Evolutionary conservation across 768 basidiomycete genomes (phyloP), one percentile per base, ranked within the genome.

Genomic region (Lyophyllum semitale): DNA sequence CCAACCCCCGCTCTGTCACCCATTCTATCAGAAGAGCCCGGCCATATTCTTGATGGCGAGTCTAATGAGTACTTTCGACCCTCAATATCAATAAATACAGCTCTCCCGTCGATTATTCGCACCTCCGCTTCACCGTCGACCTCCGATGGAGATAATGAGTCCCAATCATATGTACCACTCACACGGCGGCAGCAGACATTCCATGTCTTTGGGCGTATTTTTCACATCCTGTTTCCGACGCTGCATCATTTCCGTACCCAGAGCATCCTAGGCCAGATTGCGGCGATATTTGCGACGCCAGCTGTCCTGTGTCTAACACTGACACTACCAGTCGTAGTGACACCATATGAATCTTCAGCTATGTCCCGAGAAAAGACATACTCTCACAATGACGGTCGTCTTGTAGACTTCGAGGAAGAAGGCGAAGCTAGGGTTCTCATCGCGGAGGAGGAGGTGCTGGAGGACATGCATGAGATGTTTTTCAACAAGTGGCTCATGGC

Each of bases 291-390:
- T 53, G 93, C 94, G 3, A 85, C 89, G 0, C 96, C 96, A 1
- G 93, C 94, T 1, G 85, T 99, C 1, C 74, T 97, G 69, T 76
- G 79, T 3, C 73, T 99, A 46, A 98, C 95, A 0, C 59, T 98
- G 18, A 98, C 96, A 0, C 75, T 98, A 9, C 95, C 95, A 4
- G 95, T 99, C 12, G 93, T 95, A 17, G 82, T 91, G 26, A 84
- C 78, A 9, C 80, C 83, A 3, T 85, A 85, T 61, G 63, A 74
- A 2, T 59, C 62, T 20, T 43, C 62, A 25, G 65, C 63, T 17
- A 54, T 61, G 15, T 63, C 74, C 3, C 68, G 64, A 12, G 83
- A 85, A 62, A 82, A 82, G 65, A 49, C 61, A 15, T 55, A 53
- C n/a, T 65, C 53, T 20, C 65, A 65, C 29, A 66, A 59, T 8